Evolutionary conservation across 768 basidiomycete species (phyloP).

Genomic region (Suillus alpinus): DNA sequence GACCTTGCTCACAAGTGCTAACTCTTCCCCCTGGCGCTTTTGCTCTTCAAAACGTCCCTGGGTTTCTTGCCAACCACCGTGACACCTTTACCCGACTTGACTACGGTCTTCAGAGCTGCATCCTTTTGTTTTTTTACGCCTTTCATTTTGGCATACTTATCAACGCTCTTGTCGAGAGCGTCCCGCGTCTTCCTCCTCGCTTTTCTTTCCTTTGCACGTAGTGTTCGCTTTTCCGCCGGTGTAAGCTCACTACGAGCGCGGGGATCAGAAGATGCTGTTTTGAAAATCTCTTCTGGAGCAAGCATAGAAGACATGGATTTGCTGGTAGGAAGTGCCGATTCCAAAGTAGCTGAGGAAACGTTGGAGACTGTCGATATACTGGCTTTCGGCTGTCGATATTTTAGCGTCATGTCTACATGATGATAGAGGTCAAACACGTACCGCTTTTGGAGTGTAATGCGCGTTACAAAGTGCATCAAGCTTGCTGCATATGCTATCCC

Average conservation of each 20-base stretch:
- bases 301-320: conserved; percentile 76
- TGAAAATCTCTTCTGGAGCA: conserved; percentile 90
- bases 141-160: conserved; percentile 58
- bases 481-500: conserved; percentile 85
- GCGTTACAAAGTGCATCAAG: conserved; percentile 93
- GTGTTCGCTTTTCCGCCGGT: conserved; percentile 74
- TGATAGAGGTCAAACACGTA: conserved; percentile 35
- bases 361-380: conserved; percentile 83
- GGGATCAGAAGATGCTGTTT: conserved; percentile 52
- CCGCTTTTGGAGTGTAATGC: conserved; percentile 93
- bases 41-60: conserved; percentile 27
- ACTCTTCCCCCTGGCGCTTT: conserved; percentile 35
- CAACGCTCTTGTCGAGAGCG: conserved; percentile 58
- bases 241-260: conserved; percentile 79
- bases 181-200: conserved; percentile 66
- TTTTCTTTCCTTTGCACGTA: conserved; percentile 69
- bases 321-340: conserved; percentile 87
- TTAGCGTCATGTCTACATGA: background rate
- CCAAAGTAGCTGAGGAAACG: conserved; percentile 75
- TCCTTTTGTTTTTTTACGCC: conserved; percentile 81
- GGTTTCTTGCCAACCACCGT: conserved; percentile 79
- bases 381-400: conserved; percentile 70
- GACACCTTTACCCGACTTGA: conserved; percentile 83
- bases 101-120: conserved; percentile 73
- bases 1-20: conserved; percentile 8